Evolutionary conservation across 2,329 filamentous ascomycete species (phyloP), one percentile per base, ranked within the genome.

Genomic region (Aotearoamyces nothofagi): DNA sequence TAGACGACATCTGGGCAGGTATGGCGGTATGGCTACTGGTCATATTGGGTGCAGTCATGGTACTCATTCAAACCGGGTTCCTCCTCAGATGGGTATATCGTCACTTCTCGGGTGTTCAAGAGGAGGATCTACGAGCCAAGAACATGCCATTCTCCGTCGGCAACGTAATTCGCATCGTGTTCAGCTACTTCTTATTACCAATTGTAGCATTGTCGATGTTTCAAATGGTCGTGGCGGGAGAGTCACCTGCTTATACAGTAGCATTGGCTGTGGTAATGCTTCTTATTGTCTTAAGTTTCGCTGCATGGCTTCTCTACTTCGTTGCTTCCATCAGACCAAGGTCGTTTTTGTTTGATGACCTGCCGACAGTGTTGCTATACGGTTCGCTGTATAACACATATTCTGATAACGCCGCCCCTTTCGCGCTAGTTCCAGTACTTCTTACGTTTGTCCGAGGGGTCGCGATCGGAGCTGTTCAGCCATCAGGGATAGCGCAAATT

Each of bases 351-450:
- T 98, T 94, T 50, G 90, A 98, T 53, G 84, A 96, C 45, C 63
- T 98, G 27, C 74, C 83, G 5, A 94, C 83, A 0, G 74, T 96
- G 6, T 63, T 98, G 3, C 66, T 83, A 1, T 96, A 93, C 43
- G 90, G 90, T 0, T 83, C 90, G 4, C 61, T 98, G 5, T 98
- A 98, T 55, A 98, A 98, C 55, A 98, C 90, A 0, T 96, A 92
- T 51, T 90, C 81, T 14, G 90, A 98, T 50, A 80, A 87, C 49
- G 83, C 84, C 0, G 82, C 87, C 5, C 75, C 82, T 0, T 98
- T 92, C 52, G 84, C 87, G 5, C 64, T 93, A 23, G 74, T 94
- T 12, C 86, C 87, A 1, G 72, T 93, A 10, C 59, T 92, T 17
- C 61, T 96, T 34, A 92, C 79, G 4, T 74, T 92, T 46, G 59